Evolutionary conservation across 2,329 filamentous ascomycete species (phyloP), one percentile per base, ranked within the genome.

Genomic region (Trichoderma cornu-damae): DNA sequence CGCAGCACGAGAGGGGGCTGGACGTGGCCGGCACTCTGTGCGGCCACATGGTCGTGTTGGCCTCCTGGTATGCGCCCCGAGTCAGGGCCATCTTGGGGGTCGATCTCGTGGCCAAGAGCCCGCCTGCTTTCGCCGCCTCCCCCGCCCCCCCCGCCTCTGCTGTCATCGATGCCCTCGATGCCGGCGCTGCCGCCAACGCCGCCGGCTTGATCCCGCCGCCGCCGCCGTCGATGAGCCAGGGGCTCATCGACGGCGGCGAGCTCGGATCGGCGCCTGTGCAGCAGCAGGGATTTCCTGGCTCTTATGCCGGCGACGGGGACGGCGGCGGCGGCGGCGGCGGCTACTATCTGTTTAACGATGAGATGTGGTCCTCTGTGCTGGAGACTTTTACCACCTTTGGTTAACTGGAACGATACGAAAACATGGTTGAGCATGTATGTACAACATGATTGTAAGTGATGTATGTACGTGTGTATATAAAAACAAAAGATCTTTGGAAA

Each of bases 21-120:
- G 50, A 59, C 9, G 42, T 57, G 7, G 20, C 30, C 2, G 51
- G 57, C 8, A 50, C 34, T 4, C 12, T 59, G 32, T 59, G 57
- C 30, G 49, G 40, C 26, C 42, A 48, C 12, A 57, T 56, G 43
- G 11, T 26, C 22, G 20, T 57, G 8, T 34, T 59, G 14, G 57
- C 57, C 1, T 26, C 43, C 42, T 57, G 43, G 20, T 59, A 59
- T 16, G 30, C 43, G 12, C 57, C 40, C 3, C 34, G 32, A 3
- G 26, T 59, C 8, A 24, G 43, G 9, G 51, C 16, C 0, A 50
- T 59, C 12, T 11, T 59, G 4, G 57, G 57, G 18, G 18, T 59
- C 1, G 57, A 59, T 14, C 24, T 59, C 14, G 44, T 57, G 14
- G 30, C 11, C 1, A 20, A 24, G 14, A 40, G 9, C 4, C 34